These are phyloP conservation scores for Daldinia vernicosa DNA, from an alignment of 495 filamentous ascomycete species.

Conservation along the genomic window DNA sequence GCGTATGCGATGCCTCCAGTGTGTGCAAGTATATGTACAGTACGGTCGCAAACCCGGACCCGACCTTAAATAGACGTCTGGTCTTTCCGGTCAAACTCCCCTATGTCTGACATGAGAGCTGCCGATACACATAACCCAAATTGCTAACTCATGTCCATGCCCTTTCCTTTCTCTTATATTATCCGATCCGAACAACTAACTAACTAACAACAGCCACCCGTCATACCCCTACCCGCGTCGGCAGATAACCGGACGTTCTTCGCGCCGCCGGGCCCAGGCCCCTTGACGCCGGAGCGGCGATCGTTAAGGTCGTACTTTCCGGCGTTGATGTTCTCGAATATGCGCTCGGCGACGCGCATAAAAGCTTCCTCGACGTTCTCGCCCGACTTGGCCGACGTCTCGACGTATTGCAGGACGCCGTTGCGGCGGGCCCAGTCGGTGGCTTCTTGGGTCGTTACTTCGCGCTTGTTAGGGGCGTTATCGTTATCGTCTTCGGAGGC, in stretches of 20 bases:
- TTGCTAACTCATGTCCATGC: background rate
- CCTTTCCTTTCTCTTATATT: background rate
- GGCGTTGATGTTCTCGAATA: constrained; percentile 93
- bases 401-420: constrained; percentile 86
- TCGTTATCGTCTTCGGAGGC: constrained; percentile 21
- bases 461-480: constrained; percentile 65
- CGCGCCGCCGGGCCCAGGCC: constrained; percentile 58
- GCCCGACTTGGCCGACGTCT: constrained; percentile 94
- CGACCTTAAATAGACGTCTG: background rate
- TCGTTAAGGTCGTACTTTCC: constrained; percentile 96
- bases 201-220: constrained; percentile 45
- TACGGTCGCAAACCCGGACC: constrained; percentile 6
- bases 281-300: constrained; percentile 90
- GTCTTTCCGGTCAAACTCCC: background rate
- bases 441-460: constrained; percentile 81
- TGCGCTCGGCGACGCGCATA: constrained; percentile 88
- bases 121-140: constrained; percentile 3
- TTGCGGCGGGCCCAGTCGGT: constrained; percentile 86
- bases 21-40: constrained; percentile 38
- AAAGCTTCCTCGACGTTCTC: constrained; percentile 94
- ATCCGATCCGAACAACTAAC: background rate
- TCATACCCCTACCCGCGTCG: constrained; percentile 45
- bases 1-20: constrained; percentile 30
- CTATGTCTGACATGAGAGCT: background rate
- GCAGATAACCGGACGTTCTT: constrained; percentile 57